A percentile compares a stretch with the other conserved stretches of the same genome.
phyloP scores from a whole-genome alignment of 2,329 filamentous ascomycete species.

The Rhytidhysteron rufulum region DNA sequence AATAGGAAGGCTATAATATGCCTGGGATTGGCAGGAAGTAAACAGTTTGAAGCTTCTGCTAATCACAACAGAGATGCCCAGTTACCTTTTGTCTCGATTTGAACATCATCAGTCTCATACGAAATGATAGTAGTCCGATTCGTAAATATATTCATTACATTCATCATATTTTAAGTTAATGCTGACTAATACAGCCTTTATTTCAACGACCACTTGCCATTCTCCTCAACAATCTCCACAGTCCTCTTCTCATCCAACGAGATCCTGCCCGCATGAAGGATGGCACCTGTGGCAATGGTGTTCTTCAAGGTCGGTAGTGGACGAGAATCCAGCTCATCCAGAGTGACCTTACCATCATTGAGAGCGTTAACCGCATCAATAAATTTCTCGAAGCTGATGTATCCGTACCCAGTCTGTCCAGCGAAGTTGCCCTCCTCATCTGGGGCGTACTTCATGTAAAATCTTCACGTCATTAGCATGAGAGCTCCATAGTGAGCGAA shows the following conservation, averaged over 20 bases:
- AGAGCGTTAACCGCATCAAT: conserved; percentile 78
- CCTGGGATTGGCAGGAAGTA: too few species aligned
- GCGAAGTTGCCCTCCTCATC: conserved; percentile 94
- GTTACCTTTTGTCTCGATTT: too few species aligned
- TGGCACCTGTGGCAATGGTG: conserved; percentile 87
- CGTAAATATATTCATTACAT: too few species aligned
- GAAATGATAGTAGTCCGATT: too few species aligned
- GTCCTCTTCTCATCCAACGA: conserved; percentile 80
- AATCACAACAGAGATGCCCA: too few species aligned
- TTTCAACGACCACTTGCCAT: conserved; percentile 65
- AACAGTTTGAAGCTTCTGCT: too few species aligned
- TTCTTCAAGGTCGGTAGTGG: conserved; percentile 82
- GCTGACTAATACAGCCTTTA: too few species aligned
- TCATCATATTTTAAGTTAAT: too few species aligned
- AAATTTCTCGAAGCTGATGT: conserved; percentile 94
- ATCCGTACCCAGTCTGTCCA: conserved; percentile 88
- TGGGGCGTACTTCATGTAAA: conserved; percentile 92
- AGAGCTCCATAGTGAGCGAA: too few species aligned
- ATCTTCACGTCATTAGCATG: conserved; percentile 38
- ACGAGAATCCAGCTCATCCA: conserved; percentile 74
- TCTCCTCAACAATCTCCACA: conserved; percentile 67
- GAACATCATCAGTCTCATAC: too few species aligned
- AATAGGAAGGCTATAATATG: too few species aligned
- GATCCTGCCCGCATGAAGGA: conserved; percentile 78
- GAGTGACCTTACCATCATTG: conserved; percentile 67